A percentile compares a stretch with the other conserved stretches of the same genome.
Conservation (phyloP, 2,329 filamentous ascomycete species). For the Paecilomyces fulvus region DNA sequence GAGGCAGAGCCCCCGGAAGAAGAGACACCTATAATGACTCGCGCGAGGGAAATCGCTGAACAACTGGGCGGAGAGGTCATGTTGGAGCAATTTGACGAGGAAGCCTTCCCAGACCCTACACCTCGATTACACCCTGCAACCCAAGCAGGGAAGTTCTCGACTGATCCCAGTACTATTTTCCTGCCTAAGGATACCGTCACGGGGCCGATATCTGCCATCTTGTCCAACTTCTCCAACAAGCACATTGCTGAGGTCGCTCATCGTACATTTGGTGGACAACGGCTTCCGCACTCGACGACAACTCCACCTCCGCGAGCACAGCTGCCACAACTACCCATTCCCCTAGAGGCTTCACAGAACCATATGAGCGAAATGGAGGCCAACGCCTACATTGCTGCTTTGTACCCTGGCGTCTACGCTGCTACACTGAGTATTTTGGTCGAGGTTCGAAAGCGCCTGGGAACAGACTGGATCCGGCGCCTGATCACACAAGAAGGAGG, state of each 20-base stretch:
- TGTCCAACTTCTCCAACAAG: slow-evolving; percentile 60
- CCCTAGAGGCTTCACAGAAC: slow-evolving; percentile 47
- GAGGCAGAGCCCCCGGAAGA: slow-evolving; percentile 15
- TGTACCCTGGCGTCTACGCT: slow-evolving; percentile 56
- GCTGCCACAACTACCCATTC: slow-evolving; percentile 49
- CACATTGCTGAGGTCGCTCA: slow-evolving; percentile 69
- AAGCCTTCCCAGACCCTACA: slow-evolving; percentile 31
- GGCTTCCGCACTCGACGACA: slow-evolving; percentile 67
- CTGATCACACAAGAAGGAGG: slow-evolving; percentile 50
- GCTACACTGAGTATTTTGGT: slow-evolving; percentile 48
- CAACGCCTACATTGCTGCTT: slow-evolving; percentile 49
- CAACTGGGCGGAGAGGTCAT: slow-evolving; percentile 32
- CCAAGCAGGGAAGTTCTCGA: slow-evolving; percentile 62
- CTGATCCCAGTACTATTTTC: slow-evolving; percentile 63
- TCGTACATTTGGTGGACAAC: slow-evolving; percentile 64
- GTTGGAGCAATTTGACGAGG: slow-evolving; percentile 36
- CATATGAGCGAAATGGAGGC: slow-evolving; percentile 55
- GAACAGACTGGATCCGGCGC: slow-evolving; percentile 49
- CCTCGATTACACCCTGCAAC: slow-evolving; percentile 67
- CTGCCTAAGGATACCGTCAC: slow-evolving; percentile 64
- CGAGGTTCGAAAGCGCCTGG: slow-evolving; percentile 53
- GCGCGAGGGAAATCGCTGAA: slow-evolving; percentile 31
- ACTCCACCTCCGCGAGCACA: slow-evolving; percentile 50
- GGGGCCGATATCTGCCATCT: slow-evolving; percentile 59
- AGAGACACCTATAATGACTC: slow-evolving; percentile 23